Conservation (phyloP, 2,329 filamentous ascomycete species). For the Coniella lustricola region DNA sequence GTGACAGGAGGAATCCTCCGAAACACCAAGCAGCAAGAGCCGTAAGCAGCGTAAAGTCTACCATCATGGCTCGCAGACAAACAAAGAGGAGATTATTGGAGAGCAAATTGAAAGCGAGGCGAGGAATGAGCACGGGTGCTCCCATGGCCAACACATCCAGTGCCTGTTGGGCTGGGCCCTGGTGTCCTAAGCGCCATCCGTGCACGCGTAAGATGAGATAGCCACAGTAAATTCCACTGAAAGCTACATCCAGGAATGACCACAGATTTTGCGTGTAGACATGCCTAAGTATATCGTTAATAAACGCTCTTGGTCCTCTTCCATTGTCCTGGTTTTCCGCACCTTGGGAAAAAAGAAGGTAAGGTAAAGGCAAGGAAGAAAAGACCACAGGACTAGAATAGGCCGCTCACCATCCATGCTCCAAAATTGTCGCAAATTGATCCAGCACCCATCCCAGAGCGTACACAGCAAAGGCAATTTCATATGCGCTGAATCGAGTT, state of each 20-base stretch:
- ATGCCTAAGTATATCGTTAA: too few relatives aligned
- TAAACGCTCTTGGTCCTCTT: too few relatives aligned
- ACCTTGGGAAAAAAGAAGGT: not conserved
- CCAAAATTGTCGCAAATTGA: conserved; percentile 68
- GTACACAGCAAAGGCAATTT: conserved; percentile 65
- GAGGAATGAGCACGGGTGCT: conserved; percentile 69
- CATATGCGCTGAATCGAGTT: conserved; percentile 47
- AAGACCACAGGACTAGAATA: conserved; percentile 1
- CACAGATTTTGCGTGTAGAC: conserved; percentile 85
- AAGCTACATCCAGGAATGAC: conserved; percentile 79
- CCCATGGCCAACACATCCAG: conserved; percentile 74
- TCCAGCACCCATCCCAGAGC: conserved; percentile 73
- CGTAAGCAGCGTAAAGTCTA: conserved; percentile 73
- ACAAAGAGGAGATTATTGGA: conserved; percentile 81
- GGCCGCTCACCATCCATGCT: conserved; percentile 60
- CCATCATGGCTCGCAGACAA: conserved; percentile 76
- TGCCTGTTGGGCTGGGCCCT: conserved; percentile 54
- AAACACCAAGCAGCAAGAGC: conserved; percentile 72
- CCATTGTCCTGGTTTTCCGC: too few relatives aligned
- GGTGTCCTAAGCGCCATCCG: conserved; percentile 45
- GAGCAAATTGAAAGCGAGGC: conserved; percentile 74
- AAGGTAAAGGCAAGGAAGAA: too few relatives aligned
- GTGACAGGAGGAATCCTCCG: conserved; percentile 69
- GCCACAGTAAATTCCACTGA: conserved; percentile 61
- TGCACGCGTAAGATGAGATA: conserved; percentile 65